phyloP scores from a whole-genome alignment of 306 rosid species.

The Acacia crassicarpa region DNA sequence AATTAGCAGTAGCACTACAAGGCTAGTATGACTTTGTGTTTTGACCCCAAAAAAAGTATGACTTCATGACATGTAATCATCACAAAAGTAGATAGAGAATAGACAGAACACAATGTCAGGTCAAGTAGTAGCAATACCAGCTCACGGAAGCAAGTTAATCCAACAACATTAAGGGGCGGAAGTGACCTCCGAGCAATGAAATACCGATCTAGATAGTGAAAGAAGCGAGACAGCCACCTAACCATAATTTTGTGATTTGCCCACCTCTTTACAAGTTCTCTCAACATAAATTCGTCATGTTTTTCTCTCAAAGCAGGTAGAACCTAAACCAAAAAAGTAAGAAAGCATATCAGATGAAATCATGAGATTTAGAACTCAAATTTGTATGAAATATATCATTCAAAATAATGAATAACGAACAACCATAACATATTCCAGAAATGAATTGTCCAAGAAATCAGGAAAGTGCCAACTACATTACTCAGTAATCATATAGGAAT shows the following conservation, averaged over 20 bases:
- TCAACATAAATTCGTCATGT: constrained; percentile 78
- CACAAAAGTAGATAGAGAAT: background rate
- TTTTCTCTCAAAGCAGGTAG: constrained; percentile 79
- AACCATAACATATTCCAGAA: background rate
- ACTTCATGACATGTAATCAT: background rate
- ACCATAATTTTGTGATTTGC: constrained; percentile 70
- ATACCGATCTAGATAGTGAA: constrained; percentile 68
- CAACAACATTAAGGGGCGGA: constrained; percentile 72
- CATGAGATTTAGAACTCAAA: constrained; percentile 15
- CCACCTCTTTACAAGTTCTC: constrained; percentile 83
- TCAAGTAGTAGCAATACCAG: constrained; percentile 43
- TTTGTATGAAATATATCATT: background rate
- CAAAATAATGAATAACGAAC: background rate
- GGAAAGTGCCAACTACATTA: background rate
- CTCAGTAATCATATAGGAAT: background rate
- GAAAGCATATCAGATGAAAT: background rate
- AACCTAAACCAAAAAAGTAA: constrained; percentile 46
- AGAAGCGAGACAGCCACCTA: constrained; percentile 74
- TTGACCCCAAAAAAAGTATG: background rate
- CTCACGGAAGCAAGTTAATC: constrained; percentile 74
- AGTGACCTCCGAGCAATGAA: constrained; percentile 75
- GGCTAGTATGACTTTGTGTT: background rate
- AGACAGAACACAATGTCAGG: background rate
- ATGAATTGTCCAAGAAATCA: background rate
- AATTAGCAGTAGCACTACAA: constrained; percentile 16